phyloP scores from a whole-genome alignment of 2,329 filamentous ascomycete genomes.

The Trichoderma sp. region DNA sequence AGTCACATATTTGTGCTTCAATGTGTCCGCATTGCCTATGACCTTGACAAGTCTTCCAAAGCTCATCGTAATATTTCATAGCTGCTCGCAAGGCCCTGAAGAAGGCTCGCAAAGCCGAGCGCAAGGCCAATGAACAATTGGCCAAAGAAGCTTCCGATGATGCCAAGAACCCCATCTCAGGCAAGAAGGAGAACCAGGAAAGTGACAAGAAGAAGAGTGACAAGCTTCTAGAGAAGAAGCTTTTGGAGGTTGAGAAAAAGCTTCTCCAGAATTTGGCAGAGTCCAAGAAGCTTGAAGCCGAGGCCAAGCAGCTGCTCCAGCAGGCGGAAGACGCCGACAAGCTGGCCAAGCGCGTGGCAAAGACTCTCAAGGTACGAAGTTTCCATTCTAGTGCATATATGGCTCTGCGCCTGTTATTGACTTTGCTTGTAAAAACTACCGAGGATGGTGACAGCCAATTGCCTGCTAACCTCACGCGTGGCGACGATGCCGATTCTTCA shows the following conservation, averaged over 20 bases:
- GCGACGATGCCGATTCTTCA: not conserved
- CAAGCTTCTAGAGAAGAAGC: not conserved
- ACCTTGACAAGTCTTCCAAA: not conserved
- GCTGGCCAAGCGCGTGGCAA: constrained; percentile 31
- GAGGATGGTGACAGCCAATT: not conserved
- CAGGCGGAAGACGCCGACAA: constrained; percentile 41
- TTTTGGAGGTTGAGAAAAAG: constrained; percentile 40
- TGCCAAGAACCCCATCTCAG: not conserved
- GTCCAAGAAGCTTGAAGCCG: constrained; percentile 41
- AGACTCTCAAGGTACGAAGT: not conserved
- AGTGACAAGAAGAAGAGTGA: not conserved
- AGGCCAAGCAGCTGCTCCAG: constrained; percentile 43
- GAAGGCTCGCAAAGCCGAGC: constrained; percentile 38
- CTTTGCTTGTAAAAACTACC: not conserved
- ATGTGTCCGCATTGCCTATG: not conserved
- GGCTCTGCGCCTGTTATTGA: not conserved
- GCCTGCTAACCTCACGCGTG: not conserved
- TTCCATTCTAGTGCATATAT: not conserved
- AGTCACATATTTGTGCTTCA: not conserved
- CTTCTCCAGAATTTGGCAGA: constrained; percentile 40
- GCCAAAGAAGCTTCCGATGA: constrained; percentile 28
- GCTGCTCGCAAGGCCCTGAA: constrained; percentile 27
- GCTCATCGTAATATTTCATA: not conserved
- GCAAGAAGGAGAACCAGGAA: not conserved
- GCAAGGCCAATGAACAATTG: constrained; percentile 26